Percentiles rank a stretch among this genome's conserved stretches.
phyloP scores from a whole-genome alignment of 768 basidiomycete species.

The Dendrothele bispora region DNA sequence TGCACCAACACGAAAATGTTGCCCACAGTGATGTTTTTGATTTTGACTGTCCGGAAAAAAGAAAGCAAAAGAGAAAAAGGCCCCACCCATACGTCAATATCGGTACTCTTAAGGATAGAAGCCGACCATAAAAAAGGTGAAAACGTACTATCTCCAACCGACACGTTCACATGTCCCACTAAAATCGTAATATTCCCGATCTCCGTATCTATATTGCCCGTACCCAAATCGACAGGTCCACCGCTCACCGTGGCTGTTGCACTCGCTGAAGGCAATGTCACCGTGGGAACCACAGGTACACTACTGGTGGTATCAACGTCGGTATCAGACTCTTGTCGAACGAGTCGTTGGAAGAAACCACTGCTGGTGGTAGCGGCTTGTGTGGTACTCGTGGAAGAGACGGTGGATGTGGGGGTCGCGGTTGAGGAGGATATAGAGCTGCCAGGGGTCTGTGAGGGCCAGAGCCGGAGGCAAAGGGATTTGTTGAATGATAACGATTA shows the following conservation, averaged over 20 bases:
- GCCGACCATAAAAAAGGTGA: neutral
- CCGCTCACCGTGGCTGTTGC: conserved; percentile 7
- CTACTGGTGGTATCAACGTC: too few species aligned
- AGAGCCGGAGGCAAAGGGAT: neutral
- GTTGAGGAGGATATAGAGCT: conserved; percentile 15
- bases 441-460: conserved; percentile 9
- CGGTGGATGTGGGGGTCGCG: conserved; percentile 10
- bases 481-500: neutral
- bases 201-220: conserved; percentile 16
- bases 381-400: conserved; percentile 10
- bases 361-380: too few species aligned
- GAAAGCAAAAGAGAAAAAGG: neutral
- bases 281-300: too few species aligned
- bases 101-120: too few species aligned
- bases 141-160: conserved; percentile 13
- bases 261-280: neutral
- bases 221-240: conserved; percentile 11
- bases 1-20: conserved; percentile 19
- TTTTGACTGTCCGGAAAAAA: conserved; percentile 11
- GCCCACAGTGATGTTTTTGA: conserved; percentile 14
- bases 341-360: conserved; percentile 14
- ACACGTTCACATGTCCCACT: conserved; percentile 16
- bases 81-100: too few species aligned
- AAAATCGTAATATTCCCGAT: conserved; percentile 18
- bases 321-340: conserved; percentile 10